phyloP scores from a whole-genome alignment of 352 stramenopile species.

The Salisapilia sapeloensis region DNA sequence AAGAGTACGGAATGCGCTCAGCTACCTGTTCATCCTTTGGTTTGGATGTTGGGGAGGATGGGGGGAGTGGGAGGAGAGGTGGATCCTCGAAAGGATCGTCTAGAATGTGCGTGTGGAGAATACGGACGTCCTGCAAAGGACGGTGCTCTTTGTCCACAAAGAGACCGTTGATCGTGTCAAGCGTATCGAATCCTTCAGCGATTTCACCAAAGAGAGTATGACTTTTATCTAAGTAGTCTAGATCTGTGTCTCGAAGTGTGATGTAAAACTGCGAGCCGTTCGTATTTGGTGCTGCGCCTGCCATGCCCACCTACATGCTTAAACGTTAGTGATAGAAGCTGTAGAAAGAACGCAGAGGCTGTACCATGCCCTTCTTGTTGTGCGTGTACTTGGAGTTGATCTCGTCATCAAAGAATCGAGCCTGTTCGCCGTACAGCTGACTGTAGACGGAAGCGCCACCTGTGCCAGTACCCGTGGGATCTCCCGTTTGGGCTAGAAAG shows the following conservation, averaged over 20 bases:
- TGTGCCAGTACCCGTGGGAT: conserved; percentile 85
- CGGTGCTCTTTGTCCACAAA: conserved; percentile 92
- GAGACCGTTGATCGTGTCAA: conserved; percentile 88
- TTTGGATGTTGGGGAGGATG: conserved; percentile 73
- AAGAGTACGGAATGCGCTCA: conserved; percentile 78
- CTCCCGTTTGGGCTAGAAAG: conserved; percentile 85
- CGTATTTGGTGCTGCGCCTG: conserved; percentile 52
- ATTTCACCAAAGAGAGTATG: conserved; percentile 88
- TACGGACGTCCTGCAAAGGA: conserved; percentile 94
- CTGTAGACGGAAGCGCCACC: conserved; percentile 92
- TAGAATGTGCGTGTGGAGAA: conserved; percentile 85
- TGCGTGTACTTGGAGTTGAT: conserved; percentile 28
- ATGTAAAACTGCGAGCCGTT: conserved; percentile 95
- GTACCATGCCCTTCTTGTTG: conserved; percentile 27
- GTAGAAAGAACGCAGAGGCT: not conserved
- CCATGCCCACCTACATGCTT: conserved; percentile 49
- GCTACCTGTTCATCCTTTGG: conserved; percentile 87
- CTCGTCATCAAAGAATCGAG: conserved; percentile 68
- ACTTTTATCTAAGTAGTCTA: conserved; percentile 84
- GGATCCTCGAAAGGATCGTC: conserved; percentile 75
- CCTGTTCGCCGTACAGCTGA: conserved; percentile 76
- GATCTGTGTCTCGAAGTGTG: conserved; percentile 81
- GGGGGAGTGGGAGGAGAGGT: conserved; percentile 48
- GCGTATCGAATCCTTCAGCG: conserved; percentile 87
- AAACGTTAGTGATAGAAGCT: not conserved